Base-by-base conservation (phyloP, 2,329 filamentous ascomycete genomes). In the Epicoccum nigrum region DNA sequence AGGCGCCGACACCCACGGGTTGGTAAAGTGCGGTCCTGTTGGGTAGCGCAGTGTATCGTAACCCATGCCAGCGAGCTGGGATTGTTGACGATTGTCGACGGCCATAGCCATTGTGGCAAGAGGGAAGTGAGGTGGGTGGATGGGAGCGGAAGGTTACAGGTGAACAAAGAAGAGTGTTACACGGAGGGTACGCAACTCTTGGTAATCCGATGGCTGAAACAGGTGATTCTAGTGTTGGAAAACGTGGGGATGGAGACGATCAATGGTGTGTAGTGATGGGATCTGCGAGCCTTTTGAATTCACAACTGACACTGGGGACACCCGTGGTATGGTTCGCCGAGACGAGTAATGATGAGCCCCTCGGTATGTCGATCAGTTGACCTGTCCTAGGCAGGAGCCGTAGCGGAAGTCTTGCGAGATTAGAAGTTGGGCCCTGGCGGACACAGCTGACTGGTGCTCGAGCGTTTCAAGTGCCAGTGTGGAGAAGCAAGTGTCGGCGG, bases 71-170 rank as follows among this genome's bases (percentile, higher is more conserved):
- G 83, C 84, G 83, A 89, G 78, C 86, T 75, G 74, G 59, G 70
- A 62, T 63, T 80, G 90, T 78, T 93, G 91, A 75, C 92, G 89
- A 69, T 86, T 86, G 79, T 96, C 91, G 80, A 96, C 85, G 76
- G 92, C 90, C 91, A 96, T 96, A 79, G 91, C 94, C 92, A 96
- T 96, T 61, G 59, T 64, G 65, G 54, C 48, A 52, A 47, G 43
- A 48, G 45, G 19, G 48, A 52, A 34, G 50, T 34, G 48, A 35
- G 37, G 51, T 45, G 37, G 51, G 27, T 51, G 16, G 38, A 37
- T 11, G 23, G 27, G 19, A 48, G 38, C 37, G 38, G 35, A 38
- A 43, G 44, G 49, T 33, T 54, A 54, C 58, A 61, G 51, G 50
- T 55, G 57, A 60, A 62, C 51, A 60, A 60, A 62, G 58, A 50